Conservation (phyloP, 305 asterid species). For the Fraxinus sp. region DNA sequence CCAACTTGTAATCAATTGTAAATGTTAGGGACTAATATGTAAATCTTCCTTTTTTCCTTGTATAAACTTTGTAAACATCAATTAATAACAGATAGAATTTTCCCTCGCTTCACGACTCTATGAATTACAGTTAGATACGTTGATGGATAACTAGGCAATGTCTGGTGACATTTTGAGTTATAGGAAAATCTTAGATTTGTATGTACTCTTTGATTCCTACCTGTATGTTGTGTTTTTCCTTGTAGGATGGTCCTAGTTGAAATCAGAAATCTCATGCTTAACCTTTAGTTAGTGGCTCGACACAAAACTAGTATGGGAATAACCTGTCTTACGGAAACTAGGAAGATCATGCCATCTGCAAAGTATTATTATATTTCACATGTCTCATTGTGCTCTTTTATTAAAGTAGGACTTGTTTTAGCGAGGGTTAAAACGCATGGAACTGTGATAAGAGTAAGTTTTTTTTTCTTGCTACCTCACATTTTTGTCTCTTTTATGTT, state of each 20-base stretch:
- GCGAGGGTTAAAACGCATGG: not conserved
- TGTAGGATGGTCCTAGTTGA: not conserved
- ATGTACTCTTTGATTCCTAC: not conserved
- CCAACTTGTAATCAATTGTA: too few relatives aligned
- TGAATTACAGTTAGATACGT: not conserved
- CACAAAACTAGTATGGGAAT: not conserved
- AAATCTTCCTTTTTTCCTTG: too few relatives aligned
- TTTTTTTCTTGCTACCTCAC: not conserved
- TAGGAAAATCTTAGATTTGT: not conserved
- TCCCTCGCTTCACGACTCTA: too few relatives aligned
- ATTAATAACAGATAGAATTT: too few relatives aligned
- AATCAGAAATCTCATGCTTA: not conserved
- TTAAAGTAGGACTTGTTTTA: not conserved
- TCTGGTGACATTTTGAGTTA: not conserved
- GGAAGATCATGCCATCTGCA: not conserved
- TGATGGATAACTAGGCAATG: not conserved
- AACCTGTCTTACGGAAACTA: not conserved
- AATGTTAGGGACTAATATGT: too few relatives aligned
- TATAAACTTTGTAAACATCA: too few relatives aligned
- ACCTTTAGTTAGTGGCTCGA: not conserved
- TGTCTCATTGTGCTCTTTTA: not conserved
- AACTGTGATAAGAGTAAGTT: not conserved
- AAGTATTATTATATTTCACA: not conserved
- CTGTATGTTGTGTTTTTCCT: not conserved
- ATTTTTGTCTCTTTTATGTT: not conserved